Evolutionary conservation across 257 asterid species (phyloP), one percentile per base, ranked within the genome.

Genomic region (Solanum megistacrolobum): DNA sequence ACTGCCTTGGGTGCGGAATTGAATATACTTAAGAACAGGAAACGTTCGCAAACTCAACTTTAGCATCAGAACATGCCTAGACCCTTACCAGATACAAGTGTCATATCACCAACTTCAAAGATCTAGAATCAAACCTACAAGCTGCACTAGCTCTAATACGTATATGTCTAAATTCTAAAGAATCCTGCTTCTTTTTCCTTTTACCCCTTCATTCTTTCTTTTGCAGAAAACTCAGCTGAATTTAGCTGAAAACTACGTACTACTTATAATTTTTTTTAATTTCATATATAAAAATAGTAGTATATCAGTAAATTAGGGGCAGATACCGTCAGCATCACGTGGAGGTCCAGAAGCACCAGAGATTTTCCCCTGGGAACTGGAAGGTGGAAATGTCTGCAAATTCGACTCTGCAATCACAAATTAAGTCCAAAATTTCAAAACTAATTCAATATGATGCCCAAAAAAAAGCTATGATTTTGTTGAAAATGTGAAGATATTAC

Each of bases 311-410:
- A 48, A 20, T 46, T 48, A 46, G n/a, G 20, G 32, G 84, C 4
- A 89, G 89, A 60, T 94, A 97, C 99, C 99, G 79, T 97, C 99
- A 2, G 96, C 98, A 90, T 96, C 99, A 12, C 99, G 98, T 87
- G 99, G 99, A n/a, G 99, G 99, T 55, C 95, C 92, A 78, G 95
- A 89, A 48, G 90, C 95, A 83, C 94, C 93, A 25, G 98, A 89
- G 91, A 97, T 96, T 96, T 97, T 97, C 62, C 98, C 99, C 82
- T 94, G 98, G 71, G 95, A 86, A 83, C 93, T 95, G 10, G 96
- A 88, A 66, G 99, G 98, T 21, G 99, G 98, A 94, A 97, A 97
- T 35, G 98, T 93, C 94, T 97, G 99, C 90, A 96, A 94, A 94
- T 93, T 97, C 88, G 99, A 97, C 48, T 97, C 98, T 96, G 92